phyloP scores from a whole-genome alignment of 1,139 yeast species.

The Candida gigantensis region DNA sequence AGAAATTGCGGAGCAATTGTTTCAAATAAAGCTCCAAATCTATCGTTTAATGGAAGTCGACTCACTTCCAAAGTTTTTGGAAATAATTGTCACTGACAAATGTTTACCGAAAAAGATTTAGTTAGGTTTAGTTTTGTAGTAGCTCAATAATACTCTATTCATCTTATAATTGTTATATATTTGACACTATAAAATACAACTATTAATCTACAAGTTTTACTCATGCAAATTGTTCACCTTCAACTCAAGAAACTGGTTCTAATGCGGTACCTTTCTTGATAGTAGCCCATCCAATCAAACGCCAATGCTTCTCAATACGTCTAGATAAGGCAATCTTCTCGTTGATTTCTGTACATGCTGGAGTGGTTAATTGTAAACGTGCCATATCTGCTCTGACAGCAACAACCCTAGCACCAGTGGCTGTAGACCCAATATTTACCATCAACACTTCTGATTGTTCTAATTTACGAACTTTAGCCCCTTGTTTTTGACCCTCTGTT shows the following conservation, averaged over 20 bases:
- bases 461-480: conserved; percentile 91
- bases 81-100: conserved; percentile 4
- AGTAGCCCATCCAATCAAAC: conserved; percentile 99
- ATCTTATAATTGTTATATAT: conserved; percentile 15
- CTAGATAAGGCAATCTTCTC: conserved; percentile 98
- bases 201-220: not conserved
- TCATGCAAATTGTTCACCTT: not conserved
- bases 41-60: conserved; percentile 68
- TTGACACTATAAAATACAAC: not conserved
- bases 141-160: no score
- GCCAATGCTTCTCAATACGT: conserved; percentile 99
- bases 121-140: no score
- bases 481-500: conserved; percentile 95
- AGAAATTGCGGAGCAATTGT: conserved; percentile 7
- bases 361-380: conserved; percentile 91
- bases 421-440: conserved; percentile 99
- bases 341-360: conserved; percentile 97
- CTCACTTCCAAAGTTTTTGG: conserved; percentile 69
- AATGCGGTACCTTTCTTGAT: conserved; percentile 92
- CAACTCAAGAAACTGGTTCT: conserved; percentile 57
- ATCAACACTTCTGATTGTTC: conserved; percentile 94
- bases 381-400: conserved; percentile 99
- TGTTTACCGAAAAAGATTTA: conserved; percentile 5
- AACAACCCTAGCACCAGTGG: conserved; percentile 98
- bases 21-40: conserved; percentile 32